Conservation (phyloP, 2,329 filamentous ascomycete species). For the Fusarium sp. region DNA sequence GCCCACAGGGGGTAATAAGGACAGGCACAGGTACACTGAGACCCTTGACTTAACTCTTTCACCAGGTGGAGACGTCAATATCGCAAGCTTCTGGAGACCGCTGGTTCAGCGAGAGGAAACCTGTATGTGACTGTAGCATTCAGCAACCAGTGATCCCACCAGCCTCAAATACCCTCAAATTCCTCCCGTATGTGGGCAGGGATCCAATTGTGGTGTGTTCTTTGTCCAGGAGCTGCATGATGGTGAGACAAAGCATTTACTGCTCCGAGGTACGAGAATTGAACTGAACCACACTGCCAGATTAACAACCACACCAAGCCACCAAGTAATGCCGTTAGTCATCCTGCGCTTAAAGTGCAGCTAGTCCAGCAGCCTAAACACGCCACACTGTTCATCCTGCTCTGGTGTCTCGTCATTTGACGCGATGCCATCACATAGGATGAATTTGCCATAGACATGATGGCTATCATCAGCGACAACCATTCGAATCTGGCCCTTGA, state of each 20-base stretch:
- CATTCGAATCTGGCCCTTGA: not conserved
- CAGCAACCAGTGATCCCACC: not conserved
- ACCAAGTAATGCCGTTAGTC: conserved; percentile 20
- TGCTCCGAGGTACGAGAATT: not conserved
- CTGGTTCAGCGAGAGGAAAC: not conserved
- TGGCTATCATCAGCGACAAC: not conserved
- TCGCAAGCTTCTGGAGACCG: conserved; percentile 4
- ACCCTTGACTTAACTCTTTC: conserved; percentile 8
- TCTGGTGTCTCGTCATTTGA: not conserved
- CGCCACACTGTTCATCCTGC: not conserved
- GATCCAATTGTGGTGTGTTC: conserved; percentile 10
- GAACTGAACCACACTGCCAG: not conserved
- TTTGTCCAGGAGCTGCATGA: not conserved
- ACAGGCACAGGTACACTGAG: not conserved
- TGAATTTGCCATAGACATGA: not conserved
- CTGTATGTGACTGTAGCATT: not conserved
- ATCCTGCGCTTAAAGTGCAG: not conserved
- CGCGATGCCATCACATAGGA: not conserved
- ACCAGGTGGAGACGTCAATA: not conserved
- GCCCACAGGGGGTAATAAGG: conserved; percentile 7
- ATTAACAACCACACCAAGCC: not conserved
- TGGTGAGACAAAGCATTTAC: conserved; percentile 14
- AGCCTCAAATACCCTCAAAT: not conserved
- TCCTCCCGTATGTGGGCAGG: not conserved
- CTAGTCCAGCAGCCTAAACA: not conserved